These are phyloP conservation scores for Orbilia ellipsospora DNA, from an alignment of 2,329 filamentous ascomycete species.

Conservation along the genomic window DNA sequence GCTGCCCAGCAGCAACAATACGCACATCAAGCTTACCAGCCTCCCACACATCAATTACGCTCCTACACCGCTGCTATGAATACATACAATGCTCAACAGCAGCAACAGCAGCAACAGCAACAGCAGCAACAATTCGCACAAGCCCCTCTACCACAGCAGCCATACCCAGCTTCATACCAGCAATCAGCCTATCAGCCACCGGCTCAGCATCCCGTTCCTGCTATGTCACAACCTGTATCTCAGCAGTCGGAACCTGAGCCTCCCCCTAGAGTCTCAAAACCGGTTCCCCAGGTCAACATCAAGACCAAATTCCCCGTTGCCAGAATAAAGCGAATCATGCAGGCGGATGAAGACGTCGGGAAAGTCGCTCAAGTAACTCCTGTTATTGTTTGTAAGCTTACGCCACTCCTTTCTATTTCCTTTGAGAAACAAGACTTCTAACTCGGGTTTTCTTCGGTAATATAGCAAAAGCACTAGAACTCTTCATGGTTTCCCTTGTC, in stretches of 20 bases:
- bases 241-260: conserved; percentile 5
- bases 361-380: conserved; percentile 98
- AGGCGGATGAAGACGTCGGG: conserved; percentile 97
- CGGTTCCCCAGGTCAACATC: conserved; percentile 70
- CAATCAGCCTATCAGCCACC: conserved; percentile 30
- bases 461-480: conserved; percentile 87
- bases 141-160: conserved; percentile 2
- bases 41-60: conserved; percentile 42
- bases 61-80: conserved; percentile 36
- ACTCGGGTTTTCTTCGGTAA: background rate
- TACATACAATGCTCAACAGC: conserved; percentile 22
- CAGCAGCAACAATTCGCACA: conserved; percentile 1
- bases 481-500: conserved; percentile 97
- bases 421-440: background rate
- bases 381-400: conserved; percentile 81
- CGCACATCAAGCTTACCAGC: conserved; percentile 51
- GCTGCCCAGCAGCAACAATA: conserved; percentile 28
- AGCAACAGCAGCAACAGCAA: background rate
- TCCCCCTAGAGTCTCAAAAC: conserved; percentile 16
- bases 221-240: conserved; percentile 3
- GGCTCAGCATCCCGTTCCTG: conserved; percentile 3
- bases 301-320: conserved; percentile 97
- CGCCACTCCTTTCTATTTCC: conserved; percentile 2
- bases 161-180: conserved; percentile 16
- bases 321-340: conserved; percentile 98